phyloP scores from a whole-genome alignment of 169 alveolate genomes.

The Cryptosporidium bovis region DNA sequence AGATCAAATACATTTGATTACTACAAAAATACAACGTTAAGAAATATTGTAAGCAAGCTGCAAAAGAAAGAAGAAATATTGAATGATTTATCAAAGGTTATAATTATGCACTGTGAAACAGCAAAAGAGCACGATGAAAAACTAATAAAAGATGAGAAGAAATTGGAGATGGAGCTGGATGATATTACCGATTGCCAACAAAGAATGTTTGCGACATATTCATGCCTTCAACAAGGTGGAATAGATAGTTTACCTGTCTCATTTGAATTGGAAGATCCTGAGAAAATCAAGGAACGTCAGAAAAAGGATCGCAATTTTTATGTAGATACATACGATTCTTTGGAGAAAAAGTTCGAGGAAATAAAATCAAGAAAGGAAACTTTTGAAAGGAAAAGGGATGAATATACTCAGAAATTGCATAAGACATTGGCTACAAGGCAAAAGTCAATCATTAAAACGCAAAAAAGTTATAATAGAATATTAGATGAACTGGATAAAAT shows the following conservation, averaged over 20 bases:
- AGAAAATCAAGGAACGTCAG: constrained; percentile 45
- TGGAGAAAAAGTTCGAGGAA: constrained; percentile 53
- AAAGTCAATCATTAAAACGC: constrained; percentile 63
- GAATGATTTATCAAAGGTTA: constrained; percentile 55
- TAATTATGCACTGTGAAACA: constrained; percentile 51
- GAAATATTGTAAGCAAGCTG: constrained; percentile 8
- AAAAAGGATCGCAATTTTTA: constrained; percentile 48
- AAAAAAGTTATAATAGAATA: constrained; percentile 48
- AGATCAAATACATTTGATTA: constrained; percentile 18
- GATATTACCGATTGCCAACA: constrained; percentile 73
- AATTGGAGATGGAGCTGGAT: constrained; percentile 50
- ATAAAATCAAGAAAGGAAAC: constrained; percentile 39
- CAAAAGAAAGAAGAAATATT: constrained; percentile 42
- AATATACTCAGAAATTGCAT: constrained; percentile 60
- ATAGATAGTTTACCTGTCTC: constrained; percentile 73
- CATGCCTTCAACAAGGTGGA: constrained; percentile 73
- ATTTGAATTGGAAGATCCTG: constrained; percentile 73
- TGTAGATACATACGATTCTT: constrained; percentile 21
- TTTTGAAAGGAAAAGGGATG: constrained; percentile 61
- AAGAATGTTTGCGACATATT: constrained; percentile 73
- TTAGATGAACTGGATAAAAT: constrained; percentile 55
- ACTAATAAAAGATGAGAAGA: constrained; percentile 36
- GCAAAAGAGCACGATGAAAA: constrained; percentile 56
- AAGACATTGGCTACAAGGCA: constrained; percentile 56
- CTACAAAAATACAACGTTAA: constrained; percentile 32